Evolutionary conservation across 306 rosid genomes (phyloP).

Genomic region (Cucumis melo): DNA sequence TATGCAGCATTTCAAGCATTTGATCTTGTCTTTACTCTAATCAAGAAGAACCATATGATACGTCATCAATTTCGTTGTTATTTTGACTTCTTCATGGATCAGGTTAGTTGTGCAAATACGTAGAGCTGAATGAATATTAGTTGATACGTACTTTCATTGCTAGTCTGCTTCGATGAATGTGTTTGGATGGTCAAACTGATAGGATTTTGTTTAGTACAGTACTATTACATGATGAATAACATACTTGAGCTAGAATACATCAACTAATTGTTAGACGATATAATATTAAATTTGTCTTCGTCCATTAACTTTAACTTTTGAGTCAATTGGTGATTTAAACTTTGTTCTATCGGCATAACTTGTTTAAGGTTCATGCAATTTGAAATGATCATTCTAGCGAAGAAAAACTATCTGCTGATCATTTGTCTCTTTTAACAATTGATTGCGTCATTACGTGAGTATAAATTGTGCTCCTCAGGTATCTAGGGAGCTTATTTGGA

Average conservation of each 20-base stretch:
- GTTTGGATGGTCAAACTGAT: not conserved
- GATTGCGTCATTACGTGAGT: not conserved
- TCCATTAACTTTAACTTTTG: too few species aligned
- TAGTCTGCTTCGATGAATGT: not conserved
- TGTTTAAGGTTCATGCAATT: not conserved
- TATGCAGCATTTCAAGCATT: conserved; percentile 61
- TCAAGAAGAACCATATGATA: conserved; percentile 29
- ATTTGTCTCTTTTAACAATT: not conserved
- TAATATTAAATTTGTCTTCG: too few species aligned
- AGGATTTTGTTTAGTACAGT: not conserved
- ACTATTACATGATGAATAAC: not conserved
- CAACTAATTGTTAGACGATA: not conserved
- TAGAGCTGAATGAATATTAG: not conserved
- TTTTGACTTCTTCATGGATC: conserved; percentile 87
- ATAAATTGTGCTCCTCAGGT: not conserved
- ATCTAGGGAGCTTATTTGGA: not conserved
- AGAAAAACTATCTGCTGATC: not conserved
- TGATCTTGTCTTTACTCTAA: conserved; percentile 35
- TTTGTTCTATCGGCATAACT: not conserved
- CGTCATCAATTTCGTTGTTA: conserved; percentile 41
- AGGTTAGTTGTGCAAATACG: conserved; percentile 38
- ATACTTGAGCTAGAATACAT: not conserved
- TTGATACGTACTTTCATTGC: not conserved
- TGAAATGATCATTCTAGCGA: not conserved
- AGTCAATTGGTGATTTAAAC: not conserved